A percentile compares a stretch with the other conserved stretches of the same genome.
Conservation (phyloP, 768 basidiomycete genomes). For the Myochromella boudieri region DNA sequence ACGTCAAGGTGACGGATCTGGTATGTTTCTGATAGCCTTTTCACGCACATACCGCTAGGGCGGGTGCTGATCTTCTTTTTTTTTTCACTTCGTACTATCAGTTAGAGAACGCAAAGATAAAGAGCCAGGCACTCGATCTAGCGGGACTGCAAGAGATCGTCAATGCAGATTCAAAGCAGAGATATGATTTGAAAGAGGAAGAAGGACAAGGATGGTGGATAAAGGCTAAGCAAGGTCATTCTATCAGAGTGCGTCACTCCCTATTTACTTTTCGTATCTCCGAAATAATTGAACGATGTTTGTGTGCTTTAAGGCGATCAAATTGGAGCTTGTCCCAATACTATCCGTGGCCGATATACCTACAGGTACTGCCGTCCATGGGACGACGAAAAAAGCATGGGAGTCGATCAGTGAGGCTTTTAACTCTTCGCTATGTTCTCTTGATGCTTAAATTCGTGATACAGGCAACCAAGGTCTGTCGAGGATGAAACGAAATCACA, state of each 20-base stretch:
- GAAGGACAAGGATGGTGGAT: slow-evolving; percentile 75
- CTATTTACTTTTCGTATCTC: too few relatives aligned
- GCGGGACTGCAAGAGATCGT: slow-evolving; percentile 62
- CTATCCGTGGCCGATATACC: slow-evolving; percentile 61
- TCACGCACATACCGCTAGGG: too few relatives aligned
- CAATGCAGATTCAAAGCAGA: slow-evolving; percentile 60
- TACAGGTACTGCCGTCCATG: slow-evolving; percentile 74
- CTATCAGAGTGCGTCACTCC: slow-evolving; percentile 59
- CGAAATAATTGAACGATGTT: too few relatives aligned
- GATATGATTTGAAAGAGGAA: slow-evolving; percentile 62
- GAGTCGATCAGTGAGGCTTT: slow-evolving; percentile 54
- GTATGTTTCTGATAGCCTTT: slow-evolving; percentile 53
- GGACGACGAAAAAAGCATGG: slow-evolving; percentile 74
- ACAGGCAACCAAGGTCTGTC: slow-evolving; percentile 72
- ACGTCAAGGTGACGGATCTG: slow-evolving; percentile 76
- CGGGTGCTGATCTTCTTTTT: too few relatives aligned
- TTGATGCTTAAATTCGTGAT: not conserved
- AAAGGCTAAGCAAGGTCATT: slow-evolving; percentile 89
- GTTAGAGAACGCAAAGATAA: slow-evolving; percentile 72
- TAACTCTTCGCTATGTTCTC: not conserved
- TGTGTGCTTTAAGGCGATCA: slow-evolving; percentile 54
- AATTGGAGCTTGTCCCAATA: slow-evolving; percentile 65
- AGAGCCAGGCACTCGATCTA: slow-evolving; percentile 50
- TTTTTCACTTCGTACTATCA: too few relatives aligned
- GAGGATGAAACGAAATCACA: slow-evolving; percentile 86